phyloP scores from a whole-genome alignment of 441 rosid genomes.

The Lagerstroemia fauriei region DNA sequence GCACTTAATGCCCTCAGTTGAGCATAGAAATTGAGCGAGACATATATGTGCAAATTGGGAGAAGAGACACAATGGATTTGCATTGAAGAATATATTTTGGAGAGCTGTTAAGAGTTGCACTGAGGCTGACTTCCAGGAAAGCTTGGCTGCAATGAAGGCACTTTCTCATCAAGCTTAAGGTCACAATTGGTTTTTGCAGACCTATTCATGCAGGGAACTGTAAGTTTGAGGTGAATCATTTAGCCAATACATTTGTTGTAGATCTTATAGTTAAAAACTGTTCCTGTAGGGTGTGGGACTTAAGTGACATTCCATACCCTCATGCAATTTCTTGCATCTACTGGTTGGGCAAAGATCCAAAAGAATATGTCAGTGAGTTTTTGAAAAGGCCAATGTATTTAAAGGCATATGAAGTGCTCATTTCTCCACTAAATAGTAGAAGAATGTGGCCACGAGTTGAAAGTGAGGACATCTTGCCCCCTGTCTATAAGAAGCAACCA shows the following conservation, averaged over 20 bases:
- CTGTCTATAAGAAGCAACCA: not conserved
- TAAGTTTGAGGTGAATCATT: not conserved
- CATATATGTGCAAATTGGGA: not conserved
- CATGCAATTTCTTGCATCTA: slow-evolving; percentile 11
- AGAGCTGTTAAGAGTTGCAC: not conserved
- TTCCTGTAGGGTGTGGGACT: not conserved
- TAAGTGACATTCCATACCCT: not conserved
- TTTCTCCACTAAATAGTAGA: not conserved
- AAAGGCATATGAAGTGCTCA: not conserved
- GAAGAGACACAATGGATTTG: not conserved
- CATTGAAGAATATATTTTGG: not conserved
- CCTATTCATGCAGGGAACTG: not conserved
- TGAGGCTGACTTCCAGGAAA: not conserved
- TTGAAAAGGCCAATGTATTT: not conserved
- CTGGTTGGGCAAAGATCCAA: not conserved
- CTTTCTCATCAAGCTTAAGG: not conserved
- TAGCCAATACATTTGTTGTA: not conserved
- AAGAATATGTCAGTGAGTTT: not conserved
- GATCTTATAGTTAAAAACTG: not conserved
- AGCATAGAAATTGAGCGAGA: not conserved
- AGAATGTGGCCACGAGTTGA: not conserved
- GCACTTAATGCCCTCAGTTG: not conserved
- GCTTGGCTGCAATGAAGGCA: not conserved
- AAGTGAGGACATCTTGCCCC: not conserved
- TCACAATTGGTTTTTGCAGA: not conserved